phyloP scores from a whole-genome alignment of 1,284 basidiomycete genomes.

The Ganoderma resinaceum region DNA sequence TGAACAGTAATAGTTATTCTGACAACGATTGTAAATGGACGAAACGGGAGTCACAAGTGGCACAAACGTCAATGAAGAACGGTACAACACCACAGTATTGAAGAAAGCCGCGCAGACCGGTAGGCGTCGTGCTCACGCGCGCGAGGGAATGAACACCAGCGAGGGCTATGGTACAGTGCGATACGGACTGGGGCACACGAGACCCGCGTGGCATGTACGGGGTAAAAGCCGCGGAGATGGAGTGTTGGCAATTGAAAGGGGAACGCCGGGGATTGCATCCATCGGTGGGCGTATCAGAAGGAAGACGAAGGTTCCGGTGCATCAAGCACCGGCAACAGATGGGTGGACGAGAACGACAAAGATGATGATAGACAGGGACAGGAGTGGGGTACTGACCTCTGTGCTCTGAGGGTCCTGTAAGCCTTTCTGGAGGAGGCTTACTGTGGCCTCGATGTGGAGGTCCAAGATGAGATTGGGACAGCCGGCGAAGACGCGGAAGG shows the following conservation, averaged over 20 bases:
- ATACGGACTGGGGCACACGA: neutral
- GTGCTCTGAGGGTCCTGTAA: conserved; percentile 67
- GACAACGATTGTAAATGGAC: neutral
- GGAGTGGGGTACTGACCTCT: conserved; percentile 51
- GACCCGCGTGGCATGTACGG: neutral
- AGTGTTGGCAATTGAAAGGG: conserved; percentile 1
- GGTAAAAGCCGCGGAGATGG: neutral
- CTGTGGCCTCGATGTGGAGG: conserved; percentile 69
- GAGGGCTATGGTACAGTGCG: neutral
- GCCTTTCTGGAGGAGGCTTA: conserved; percentile 68
- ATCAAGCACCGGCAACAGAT: neutral
- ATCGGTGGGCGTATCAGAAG: conserved; percentile 12
- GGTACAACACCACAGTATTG: too few species aligned
- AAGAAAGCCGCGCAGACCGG: too few species aligned
- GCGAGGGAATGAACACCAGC: neutral
- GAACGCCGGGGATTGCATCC: conserved; percentile 3
- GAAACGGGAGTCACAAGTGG: too few species aligned
- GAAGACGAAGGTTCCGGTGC: conserved; percentile 3
- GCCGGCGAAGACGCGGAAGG: conserved; percentile 71
- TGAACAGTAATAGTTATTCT: neutral
- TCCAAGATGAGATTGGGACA: conserved; percentile 77
- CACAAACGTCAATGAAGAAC: too few species aligned
- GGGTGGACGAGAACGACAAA: neutral
- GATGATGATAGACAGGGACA: neutral
- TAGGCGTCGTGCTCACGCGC: neutral